Evolutionary conservation across 805 yeast species (phyloP), one percentile per base, ranked within the genome.

Genomic region (Nakazawaea pomicola): DNA sequence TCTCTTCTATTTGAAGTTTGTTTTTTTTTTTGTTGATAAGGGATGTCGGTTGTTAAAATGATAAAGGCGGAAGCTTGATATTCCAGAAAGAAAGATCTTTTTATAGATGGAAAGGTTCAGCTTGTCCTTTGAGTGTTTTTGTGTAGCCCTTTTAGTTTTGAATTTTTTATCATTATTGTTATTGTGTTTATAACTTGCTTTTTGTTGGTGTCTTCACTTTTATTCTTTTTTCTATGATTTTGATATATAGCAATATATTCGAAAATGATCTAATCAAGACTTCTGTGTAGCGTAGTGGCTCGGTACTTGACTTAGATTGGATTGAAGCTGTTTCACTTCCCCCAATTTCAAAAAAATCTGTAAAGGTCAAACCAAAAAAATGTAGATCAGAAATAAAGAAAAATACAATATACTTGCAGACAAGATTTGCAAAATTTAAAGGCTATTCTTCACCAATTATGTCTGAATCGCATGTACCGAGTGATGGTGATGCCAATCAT

Each of bases 1-100:
- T 17, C 6, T 27, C n/a, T 18, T 16, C 12, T 12, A 6, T 10
- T 27, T 27, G 10, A 7, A 27, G 8, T 15, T 30, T 30, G 6
- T 30, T 30, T 5, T 16, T 32, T 32, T 15, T 27, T 14, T 35
- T 35, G 25, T 25, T 10, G 24, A 23, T 14, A 27, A 25, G 30
- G 38, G 38, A 25, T 35, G 10, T 33, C 38, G 38, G 38, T 35
- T 35, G 38, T 35, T 35, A 27, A 35, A 35, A 35, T 27, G 14
- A 24, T 23, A 17, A 19, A 17, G 18, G 23, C 19, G 31, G 27
- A 27, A 35, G 32, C 38, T 27, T 15, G 10, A 12, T 15, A 23
- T 27, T 35, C 30, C 15, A n/a, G 17, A 11, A n/a, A n/a, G n/a
- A 17, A 18, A 35, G n/a, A 14, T 15, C 14, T 35, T 25, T 25